Evolutionary conservation across 2,329 filamentous ascomycete species (phyloP), one percentile per base, ranked within the genome.

Genomic region (Davidsoniella neocaledoniae): DNA sequence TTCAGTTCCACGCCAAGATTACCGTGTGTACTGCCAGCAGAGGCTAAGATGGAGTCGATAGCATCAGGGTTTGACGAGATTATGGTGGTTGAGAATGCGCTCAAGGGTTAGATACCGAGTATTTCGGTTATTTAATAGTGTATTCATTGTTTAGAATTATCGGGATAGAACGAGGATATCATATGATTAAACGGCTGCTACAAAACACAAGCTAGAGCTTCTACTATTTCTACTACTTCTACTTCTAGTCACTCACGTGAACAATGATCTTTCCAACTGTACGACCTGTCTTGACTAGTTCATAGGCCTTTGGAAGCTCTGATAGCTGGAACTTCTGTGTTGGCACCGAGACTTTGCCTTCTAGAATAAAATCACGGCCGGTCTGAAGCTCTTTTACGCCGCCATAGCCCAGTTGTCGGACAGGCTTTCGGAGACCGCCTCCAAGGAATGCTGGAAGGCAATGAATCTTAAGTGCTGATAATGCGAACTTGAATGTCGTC

Each of bases 221-320:
- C 26, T 33, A 9, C 26, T 29, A 29, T 3, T 29, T 29, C 26
- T 29, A 33, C 26, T 33, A 33, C 8, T 33, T 10, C 9, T 7
- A 12, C 44, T 47, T 47, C 23, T 57, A 51, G 25, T 56, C 54
- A 21, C 50, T 43, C n/a, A 58, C 54, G n/a, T 55, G 53, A 36
- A 67, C 56, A 37, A 82, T 65, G 55, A 83, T 64, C 65, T 83
- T 83, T 0, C 79, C 79, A 47, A 64, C 71, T 3, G 72, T 66
- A n/a, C 74, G 68, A 0, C 73, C 73, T 2, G 69, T 72, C 63
- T 75, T 77, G 56, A 82, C 58, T 54, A 68, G 72, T 60, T 71
- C 68, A 61, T 73, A 79, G 2, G 77, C 79, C 57, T 72, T 66
- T 1, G 65, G 62, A 2, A 66, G 70, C 50, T 82, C 71, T 16